Conservation (phyloP, 2,329 filamentous ascomycete genomes). For the Sporothrix variecibatus region DNA sequence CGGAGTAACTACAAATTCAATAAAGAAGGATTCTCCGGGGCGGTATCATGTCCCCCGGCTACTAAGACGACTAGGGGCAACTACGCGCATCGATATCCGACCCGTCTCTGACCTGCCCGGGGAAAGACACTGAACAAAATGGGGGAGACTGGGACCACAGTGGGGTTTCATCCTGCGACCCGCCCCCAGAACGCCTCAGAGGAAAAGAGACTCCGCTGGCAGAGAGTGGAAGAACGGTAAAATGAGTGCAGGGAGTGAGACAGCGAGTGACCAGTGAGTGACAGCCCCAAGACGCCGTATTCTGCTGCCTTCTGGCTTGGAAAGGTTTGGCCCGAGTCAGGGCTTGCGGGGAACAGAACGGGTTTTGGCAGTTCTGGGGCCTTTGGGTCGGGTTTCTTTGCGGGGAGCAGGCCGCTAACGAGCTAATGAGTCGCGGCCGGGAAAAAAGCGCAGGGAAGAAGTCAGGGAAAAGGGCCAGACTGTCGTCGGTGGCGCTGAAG, state of each 20-base stretch:
- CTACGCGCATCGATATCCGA: conserved; percentile 16
- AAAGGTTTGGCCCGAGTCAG: neutral
- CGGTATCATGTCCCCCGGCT: neutral
- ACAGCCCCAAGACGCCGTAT: neutral
- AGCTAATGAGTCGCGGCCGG: neutral
- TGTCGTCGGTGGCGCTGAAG: neutral
- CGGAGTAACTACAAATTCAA: neutral
- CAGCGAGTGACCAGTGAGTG: neutral
- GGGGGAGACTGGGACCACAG: neutral
- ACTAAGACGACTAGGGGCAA: neutral
- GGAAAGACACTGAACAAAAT: too few species aligned
- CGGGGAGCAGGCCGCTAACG: neutral
- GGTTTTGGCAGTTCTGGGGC: neutral
- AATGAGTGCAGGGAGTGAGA: neutral
- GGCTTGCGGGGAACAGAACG: neutral
- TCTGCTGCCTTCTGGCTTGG: neutral
- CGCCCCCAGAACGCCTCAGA: neutral
- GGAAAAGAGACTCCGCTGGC: conserved; percentile 16
- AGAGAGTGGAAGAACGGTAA: neutral
- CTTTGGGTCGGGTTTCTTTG: neutral
- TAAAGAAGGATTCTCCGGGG: neutral
- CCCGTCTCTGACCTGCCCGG: neutral
- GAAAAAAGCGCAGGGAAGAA: neutral
- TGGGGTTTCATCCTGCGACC: neutral
- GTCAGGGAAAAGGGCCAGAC: neutral